These are phyloP conservation scores for Paecilomyces sp. DNA, from an alignment of 2,329 filamentous ascomycete species.

Conservation along the genomic window DNA sequence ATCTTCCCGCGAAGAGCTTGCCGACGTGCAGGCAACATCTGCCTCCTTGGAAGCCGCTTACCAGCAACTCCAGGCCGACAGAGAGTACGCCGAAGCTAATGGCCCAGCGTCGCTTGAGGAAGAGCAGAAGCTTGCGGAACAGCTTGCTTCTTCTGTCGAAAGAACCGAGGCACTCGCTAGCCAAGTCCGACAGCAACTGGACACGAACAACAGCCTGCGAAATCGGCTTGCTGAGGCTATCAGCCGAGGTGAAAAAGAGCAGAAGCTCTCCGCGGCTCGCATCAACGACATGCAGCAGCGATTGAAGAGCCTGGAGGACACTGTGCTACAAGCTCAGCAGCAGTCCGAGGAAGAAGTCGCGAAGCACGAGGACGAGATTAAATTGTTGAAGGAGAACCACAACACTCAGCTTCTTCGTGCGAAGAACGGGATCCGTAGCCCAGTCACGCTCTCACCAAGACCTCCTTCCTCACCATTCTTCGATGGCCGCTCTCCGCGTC, in stretches of 20 bases:
- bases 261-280: slow-evolving; percentile 68
- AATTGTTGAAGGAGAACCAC: slow-evolving; percentile 67
- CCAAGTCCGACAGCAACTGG: slow-evolving; percentile 73
- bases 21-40: slow-evolving; percentile 53
- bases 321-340: slow-evolving; percentile 73
- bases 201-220: slow-evolving; percentile 69
- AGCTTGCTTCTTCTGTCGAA: slow-evolving; percentile 65
- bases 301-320: slow-evolving; percentile 76
- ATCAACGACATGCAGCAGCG: slow-evolving; percentile 78
- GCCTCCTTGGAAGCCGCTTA: slow-evolving; percentile 68
- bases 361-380: slow-evolving; percentile 80
- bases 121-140: slow-evolving; percentile 59
- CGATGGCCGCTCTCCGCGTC: slow-evolving; percentile 49
- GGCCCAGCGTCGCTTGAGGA: slow-evolving; percentile 66
- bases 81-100: slow-evolving; percentile 60
- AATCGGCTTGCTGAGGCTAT: slow-evolving; percentile 73
- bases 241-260: slow-evolving; percentile 73
- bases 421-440: slow-evolving; percentile 45
- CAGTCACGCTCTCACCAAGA: slow-evolving; percentile 46
- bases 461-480: slow-evolving; percentile 59
- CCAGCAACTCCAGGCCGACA: slow-evolving; percentile 61
- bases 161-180: slow-evolving; percentile 72
- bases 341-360: slow-evolving; percentile 76
- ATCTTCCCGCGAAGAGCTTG: slow-evolving; percentile 35
- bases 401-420: slow-evolving; percentile 70